Conservation (phyloP, 192 early-diverging fungal genomes). For the Coemansia aciculifera region DNA sequence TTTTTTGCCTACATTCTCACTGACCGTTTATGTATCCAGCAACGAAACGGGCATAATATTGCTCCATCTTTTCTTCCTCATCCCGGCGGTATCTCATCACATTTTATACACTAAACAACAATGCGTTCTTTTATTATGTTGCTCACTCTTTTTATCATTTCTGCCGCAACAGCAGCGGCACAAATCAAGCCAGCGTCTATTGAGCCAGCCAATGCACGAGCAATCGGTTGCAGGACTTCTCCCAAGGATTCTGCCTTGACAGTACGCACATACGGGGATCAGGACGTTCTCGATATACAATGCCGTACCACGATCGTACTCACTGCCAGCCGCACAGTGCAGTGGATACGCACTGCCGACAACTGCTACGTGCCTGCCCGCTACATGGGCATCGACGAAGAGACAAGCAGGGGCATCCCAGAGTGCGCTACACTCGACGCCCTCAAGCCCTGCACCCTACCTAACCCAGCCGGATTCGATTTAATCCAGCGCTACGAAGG, state of each 20-base stretch:
- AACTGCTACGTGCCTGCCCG: conserved; percentile 16
- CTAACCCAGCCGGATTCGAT: conserved; percentile 11
- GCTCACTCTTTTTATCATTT: background rate
- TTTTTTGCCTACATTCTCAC: too few species aligned
- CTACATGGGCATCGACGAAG: conserved; percentile 3
- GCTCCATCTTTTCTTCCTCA: background rate
- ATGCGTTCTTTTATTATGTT: too few species aligned
- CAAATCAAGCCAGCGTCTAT: too few species aligned
- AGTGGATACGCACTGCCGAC: conserved; percentile 19
- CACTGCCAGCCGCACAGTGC: background rate
- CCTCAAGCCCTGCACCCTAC: conserved; percentile 2
- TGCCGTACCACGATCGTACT: conserved; percentile 12
- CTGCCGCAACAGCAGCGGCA: too few species aligned
- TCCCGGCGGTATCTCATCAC: too few species aligned
- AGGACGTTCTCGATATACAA: background rate
- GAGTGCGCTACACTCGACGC: background rate
- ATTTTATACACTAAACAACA: too few species aligned
- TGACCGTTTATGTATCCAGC: too few species aligned
- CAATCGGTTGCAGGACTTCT: conserved; percentile 22
- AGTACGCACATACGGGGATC: background rate
- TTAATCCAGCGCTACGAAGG: conserved; percentile 22
- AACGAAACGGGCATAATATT: background rate
- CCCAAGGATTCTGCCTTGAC: conserved; percentile 5
- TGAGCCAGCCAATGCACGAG: too few species aligned
- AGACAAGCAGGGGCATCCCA: background rate